A percentile compares a stretch with the other conserved stretches of the same genome.
Conservation (phyloP, 495 filamentous ascomycete genomes). For the Friedmanniomyces simplex region DNA sequence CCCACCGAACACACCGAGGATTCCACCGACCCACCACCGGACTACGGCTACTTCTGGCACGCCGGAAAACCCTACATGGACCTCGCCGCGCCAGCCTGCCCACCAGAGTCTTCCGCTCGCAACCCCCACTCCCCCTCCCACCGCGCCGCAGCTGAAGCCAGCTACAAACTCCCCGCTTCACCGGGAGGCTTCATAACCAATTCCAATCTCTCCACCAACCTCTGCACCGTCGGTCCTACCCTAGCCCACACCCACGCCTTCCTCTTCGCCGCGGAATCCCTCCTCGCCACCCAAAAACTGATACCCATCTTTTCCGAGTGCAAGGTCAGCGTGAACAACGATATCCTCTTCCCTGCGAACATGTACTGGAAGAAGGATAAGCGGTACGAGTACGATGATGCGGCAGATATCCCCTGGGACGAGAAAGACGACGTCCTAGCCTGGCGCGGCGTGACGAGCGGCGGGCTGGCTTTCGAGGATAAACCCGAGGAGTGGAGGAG, state of each 20-base stretch:
- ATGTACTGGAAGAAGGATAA: constrained; percentile 28
- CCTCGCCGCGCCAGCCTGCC: too few species aligned
- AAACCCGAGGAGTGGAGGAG: constrained; percentile 34
- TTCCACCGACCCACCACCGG: too few species aligned
- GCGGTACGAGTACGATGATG: constrained; percentile 18
- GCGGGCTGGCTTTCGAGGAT: constrained; percentile 31
- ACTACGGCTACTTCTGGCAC: too few species aligned
- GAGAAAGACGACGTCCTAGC: constrained; percentile 26
- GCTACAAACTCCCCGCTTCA: too few species aligned
- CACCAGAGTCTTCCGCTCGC: too few species aligned
- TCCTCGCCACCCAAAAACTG: constrained; percentile 51
- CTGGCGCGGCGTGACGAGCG: constrained; percentile 37
- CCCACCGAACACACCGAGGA: too few species aligned
- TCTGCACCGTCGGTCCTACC: too few species aligned
- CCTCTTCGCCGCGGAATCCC: constrained; percentile 50
- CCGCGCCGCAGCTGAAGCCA: too few species aligned
- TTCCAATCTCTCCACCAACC: constrained; percentile 51
- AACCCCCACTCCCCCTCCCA: too few species aligned
- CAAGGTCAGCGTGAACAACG: constrained; percentile 50
- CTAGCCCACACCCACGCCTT: too few species aligned
- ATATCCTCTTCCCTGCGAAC: constrained; percentile 36
- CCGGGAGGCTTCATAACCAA: too few species aligned
- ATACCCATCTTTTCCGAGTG: constrained; percentile 65
- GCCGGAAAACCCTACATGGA: too few species aligned
- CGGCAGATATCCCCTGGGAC: constrained; percentile 16